These are phyloP conservation scores for Parafenestella ontariensis DNA, from an alignment of 2,329 filamentous ascomycete species.

Conservation along the genomic window DNA sequence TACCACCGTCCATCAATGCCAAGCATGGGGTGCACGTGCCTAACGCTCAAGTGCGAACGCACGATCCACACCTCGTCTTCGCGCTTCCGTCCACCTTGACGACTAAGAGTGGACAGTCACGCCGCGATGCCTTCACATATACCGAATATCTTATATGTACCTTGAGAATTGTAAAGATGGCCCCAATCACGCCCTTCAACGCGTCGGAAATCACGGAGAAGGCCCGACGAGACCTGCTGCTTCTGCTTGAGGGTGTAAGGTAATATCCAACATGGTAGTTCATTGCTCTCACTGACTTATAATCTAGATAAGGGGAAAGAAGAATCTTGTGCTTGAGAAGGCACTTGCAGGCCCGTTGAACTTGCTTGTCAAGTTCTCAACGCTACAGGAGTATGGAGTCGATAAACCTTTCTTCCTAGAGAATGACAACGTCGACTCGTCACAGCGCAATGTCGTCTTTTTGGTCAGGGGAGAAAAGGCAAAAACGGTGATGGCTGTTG, in stretches of 20 bases:
- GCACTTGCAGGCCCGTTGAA: slow-evolving; percentile 88
- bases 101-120: not conserved
- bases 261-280: slow-evolving; percentile 46
- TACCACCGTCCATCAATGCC: slow-evolving; percentile 5
- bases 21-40: slow-evolving; percentile 25
- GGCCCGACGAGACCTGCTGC: slow-evolving; percentile 86
- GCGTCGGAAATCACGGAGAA: slow-evolving; percentile 79
- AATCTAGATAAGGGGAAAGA: slow-evolving; percentile 91
- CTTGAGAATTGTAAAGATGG: slow-evolving; percentile 57
- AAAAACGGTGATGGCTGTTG: slow-evolving; percentile 81
- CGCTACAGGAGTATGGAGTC: slow-evolving; percentile 94
- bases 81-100: not conserved
- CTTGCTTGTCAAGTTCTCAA: slow-evolving; percentile 92
- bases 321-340: slow-evolving; percentile 94
- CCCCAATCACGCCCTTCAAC: slow-evolving; percentile 73
- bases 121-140: slow-evolving; percentile 12
- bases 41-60: slow-evolving; percentile 3
- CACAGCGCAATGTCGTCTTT: slow-evolving; percentile 94
- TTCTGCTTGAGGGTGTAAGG: slow-evolving; percentile 94
- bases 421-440: slow-evolving; percentile 92
- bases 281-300: slow-evolving; percentile 41
- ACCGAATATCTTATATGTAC: slow-evolving; percentile 1
- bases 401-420: slow-evolving; percentile 98
- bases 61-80: not conserved
- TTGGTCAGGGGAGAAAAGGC: slow-evolving; percentile 89